These are phyloP conservation scores for Rhodotorula sp. DNA, from an alignment of 1,284 basidiomycete species.

Conservation along the genomic window DNA sequence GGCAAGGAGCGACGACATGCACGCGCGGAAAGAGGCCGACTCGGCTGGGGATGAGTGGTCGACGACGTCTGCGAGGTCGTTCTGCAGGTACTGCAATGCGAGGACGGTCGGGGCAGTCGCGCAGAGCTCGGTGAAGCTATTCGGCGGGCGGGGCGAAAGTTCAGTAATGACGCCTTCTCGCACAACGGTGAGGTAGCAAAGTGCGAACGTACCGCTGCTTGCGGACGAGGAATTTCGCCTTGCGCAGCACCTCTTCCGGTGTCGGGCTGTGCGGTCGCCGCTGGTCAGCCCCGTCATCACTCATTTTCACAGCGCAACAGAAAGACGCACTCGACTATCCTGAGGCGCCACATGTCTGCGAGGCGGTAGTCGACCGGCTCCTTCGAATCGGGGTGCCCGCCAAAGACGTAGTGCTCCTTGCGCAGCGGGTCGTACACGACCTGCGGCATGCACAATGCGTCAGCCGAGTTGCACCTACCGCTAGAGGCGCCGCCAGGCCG, in stretches of 20 bases:
- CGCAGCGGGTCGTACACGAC: conserved; percentile 49
- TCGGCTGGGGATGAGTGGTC: conserved; percentile 48
- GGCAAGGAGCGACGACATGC: conserved; percentile 48
- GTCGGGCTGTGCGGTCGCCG: conserved; percentile 36
- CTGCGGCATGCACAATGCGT: conserved; percentile 26
- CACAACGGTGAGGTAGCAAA: neutral
- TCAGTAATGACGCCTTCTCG: no score
- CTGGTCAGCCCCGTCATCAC: neutral
- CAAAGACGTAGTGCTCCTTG: conserved; percentile 49
- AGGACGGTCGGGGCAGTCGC: conserved; percentile 43
- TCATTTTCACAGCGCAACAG: no score
- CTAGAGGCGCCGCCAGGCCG: no score
- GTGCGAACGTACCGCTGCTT: conserved; percentile 44
- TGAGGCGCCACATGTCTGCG: conserved; percentile 50
- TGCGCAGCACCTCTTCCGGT: conserved; percentile 48
- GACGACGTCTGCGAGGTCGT: conserved; percentile 48
- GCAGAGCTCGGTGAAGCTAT: conserved; percentile 45
- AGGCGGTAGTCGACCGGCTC: conserved; percentile 37
- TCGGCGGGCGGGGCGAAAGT: neutral
- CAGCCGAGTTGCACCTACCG: no score
- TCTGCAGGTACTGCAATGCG: conserved; percentile 51
- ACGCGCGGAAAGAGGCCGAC: conserved; percentile 46
- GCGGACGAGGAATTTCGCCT: conserved; percentile 49
- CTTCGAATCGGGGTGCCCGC: conserved; percentile 48
- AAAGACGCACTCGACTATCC: conserved; percentile 42